Conservation (phyloP, 192 early-diverging fungal species). For the Pecoramyces ruminantium region DNA sequence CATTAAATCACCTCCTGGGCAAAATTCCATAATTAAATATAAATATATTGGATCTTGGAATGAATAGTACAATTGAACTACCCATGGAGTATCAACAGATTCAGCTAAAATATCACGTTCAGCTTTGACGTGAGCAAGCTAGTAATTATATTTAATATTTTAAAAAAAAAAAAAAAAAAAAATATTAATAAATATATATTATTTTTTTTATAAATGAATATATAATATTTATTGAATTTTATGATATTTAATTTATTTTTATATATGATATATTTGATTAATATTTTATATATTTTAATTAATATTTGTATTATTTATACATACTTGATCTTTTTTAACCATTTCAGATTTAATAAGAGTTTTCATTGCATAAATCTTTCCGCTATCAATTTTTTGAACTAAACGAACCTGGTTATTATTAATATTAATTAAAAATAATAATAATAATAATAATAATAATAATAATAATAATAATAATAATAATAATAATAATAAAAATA, state of each 20-base stretch:
- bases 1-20: constrained; percentile 98
- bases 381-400: constrained; percentile 92
- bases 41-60: constrained; percentile 90
- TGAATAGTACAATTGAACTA: constrained; percentile 94
- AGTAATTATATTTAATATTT: not conserved
- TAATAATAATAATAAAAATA: not conserved
- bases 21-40: constrained; percentile 98
- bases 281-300: no score
- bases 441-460: no score
- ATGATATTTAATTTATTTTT: constrained; percentile 1
- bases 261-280: no score
- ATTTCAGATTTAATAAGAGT: constrained; percentile 73
- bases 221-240: no score
- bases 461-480: no score
- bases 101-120: constrained; percentile 96
- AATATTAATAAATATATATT: no score
- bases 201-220: no score
- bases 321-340: constrained; percentile 93
- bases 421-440: no score
- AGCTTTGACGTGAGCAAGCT: constrained; percentile 91
- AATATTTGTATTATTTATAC: not conserved
- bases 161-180: no score
- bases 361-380: constrained; percentile 78
- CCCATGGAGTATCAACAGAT: constrained; percentile 82
- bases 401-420: constrained; percentile 50